Evolutionary conservation across 805 yeast species (phyloP), one percentile per base, ranked within the genome.

Genomic region (Saitoella complicata): DNA sequence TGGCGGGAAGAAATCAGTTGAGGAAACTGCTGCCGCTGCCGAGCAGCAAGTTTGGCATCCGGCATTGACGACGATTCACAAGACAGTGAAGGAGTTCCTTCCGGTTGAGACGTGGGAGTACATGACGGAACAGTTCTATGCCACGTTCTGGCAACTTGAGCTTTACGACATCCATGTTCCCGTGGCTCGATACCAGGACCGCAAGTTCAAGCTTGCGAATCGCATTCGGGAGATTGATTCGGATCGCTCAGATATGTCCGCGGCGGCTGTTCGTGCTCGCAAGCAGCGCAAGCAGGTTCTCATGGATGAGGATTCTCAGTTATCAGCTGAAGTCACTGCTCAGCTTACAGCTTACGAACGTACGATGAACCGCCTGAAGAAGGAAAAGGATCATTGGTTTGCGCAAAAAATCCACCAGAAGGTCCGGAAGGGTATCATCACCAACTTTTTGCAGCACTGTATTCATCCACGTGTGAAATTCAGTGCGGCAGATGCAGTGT

Each of bases 401-500:
- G 39, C 36, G 8, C 32, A 32, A 7, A 9, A 13, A 2, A 11
- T 32, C 2, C n/a, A 12, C 32, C 45, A 10, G 11, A 10, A 7
- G 38, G 43, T 37, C 32, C 40, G 49, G 32, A 11, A 35, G 31
- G n/a, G 31, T 12, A 48, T 41, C 39, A 48, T 47, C 34, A 44
- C 44, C 50, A 61, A 36, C 1, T 72, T 84, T 41, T 55, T 84
- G 34, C 78, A 78, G 48, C 58, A 61, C 44, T 84, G 95, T 58
- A 53, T 84, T 5, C 59, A 86, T 8, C 95, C 95, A 7, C 67
- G 96, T 51, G 70, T 78, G 3, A 58, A 80, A 1, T 85, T 80
- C 50, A 82, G 95, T 0, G 76, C 93, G 0, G 72, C 78, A 49
- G 96, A 86, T 62, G 94, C 95, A 0, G 66, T 80, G 0, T 87